Conservation (phyloP, 1,284 basidiomycete species). For the Mycosarcoma mackinlayi region DNA sequence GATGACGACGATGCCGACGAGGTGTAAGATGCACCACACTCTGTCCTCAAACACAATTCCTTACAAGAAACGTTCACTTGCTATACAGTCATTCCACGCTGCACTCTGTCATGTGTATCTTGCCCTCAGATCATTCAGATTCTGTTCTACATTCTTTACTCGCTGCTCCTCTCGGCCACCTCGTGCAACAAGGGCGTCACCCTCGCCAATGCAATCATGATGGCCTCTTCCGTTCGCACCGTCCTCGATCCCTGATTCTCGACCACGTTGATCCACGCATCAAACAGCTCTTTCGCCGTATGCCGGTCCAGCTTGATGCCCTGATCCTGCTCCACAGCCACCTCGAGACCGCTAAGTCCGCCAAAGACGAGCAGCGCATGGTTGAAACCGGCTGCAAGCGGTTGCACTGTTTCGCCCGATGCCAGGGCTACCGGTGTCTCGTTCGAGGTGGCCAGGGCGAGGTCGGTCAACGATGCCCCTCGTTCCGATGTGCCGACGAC, state of each 20-base stretch:
- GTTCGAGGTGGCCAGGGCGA: slow-evolving; percentile 18
- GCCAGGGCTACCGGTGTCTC: slow-evolving; percentile 14
- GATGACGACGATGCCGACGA: slow-evolving; percentile 66
- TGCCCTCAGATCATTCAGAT: no score
- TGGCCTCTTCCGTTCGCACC: slow-evolving; percentile 65
- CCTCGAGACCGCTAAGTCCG: slow-evolving; percentile 63
- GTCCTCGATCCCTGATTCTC: slow-evolving; percentile 65
- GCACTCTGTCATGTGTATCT: not conserved
- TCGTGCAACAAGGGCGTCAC: slow-evolving; percentile 45
- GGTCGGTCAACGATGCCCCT: slow-evolving; percentile 45
- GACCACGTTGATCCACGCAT: slow-evolving; percentile 66
- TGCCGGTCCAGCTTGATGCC: slow-evolving; percentile 56
- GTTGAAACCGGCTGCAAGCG: slow-evolving; percentile 23
- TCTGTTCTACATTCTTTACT: not conserved
- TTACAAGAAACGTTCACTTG: no score
- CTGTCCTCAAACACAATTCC: no score
- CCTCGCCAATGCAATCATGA: slow-evolving; percentile 56
- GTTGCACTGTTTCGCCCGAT: slow-evolving; percentile 18
- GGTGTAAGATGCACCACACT: no score
- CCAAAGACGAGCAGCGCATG: slow-evolving; percentile 65
- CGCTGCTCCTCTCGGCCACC: slow-evolving; percentile 12
- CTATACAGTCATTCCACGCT: not conserved
- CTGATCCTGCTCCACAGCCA: slow-evolving; percentile 60
- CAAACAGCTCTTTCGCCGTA: slow-evolving; percentile 62
- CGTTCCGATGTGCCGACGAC: slow-evolving; percentile 67